Evolutionary conservation across 2,329 filamentous ascomycete genomes (phyloP).

Genomic region (Calonectria pseudoreteaudii): DNA sequence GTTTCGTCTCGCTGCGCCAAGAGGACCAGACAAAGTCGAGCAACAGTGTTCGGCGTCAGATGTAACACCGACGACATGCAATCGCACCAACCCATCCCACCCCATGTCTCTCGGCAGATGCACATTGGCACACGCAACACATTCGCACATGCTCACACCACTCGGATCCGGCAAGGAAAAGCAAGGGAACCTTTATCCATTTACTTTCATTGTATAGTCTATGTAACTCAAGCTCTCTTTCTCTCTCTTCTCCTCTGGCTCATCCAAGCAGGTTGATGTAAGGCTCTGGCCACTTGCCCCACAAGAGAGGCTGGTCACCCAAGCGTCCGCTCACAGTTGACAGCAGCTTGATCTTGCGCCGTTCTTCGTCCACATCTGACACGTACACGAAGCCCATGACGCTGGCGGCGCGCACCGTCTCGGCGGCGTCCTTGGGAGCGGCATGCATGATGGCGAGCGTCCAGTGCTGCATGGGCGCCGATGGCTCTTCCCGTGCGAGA

Average conservation of each 20-base stretch:
- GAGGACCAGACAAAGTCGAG: background rate
- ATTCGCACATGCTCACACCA: constrained; percentile 1
- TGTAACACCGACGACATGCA: constrained; percentile 13
- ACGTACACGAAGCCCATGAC: constrained; percentile 96
- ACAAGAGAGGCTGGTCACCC: constrained; percentile 82
- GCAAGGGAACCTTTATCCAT: background rate
- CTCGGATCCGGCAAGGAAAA: background rate
- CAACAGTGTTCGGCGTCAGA: background rate
- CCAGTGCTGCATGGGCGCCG: constrained; percentile 79
- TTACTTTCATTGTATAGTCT: background rate
- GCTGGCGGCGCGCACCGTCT: constrained; percentile 81
- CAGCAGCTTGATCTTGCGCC: constrained; percentile 82
- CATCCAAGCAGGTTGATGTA: constrained; percentile 79
- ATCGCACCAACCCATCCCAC: constrained; percentile 2
- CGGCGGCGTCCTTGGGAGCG: constrained; percentile 73
- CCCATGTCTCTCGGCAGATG: constrained; percentile 12
- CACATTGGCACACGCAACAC: constrained; percentile 5
- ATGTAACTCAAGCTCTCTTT: background rate
- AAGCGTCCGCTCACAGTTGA: constrained; percentile 86
- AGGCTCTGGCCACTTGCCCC: constrained; percentile 89
- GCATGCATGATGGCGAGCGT: constrained; percentile 89
- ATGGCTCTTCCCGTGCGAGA: constrained; percentile 74
- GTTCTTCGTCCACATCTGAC: constrained; percentile 88
- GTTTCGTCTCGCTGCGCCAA: constrained; percentile 11
- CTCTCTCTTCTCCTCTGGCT: background rate